phyloP scores from a whole-genome alignment of 2,329 filamentous ascomycete species.

The Chrysoporthe austroafricana region DNA sequence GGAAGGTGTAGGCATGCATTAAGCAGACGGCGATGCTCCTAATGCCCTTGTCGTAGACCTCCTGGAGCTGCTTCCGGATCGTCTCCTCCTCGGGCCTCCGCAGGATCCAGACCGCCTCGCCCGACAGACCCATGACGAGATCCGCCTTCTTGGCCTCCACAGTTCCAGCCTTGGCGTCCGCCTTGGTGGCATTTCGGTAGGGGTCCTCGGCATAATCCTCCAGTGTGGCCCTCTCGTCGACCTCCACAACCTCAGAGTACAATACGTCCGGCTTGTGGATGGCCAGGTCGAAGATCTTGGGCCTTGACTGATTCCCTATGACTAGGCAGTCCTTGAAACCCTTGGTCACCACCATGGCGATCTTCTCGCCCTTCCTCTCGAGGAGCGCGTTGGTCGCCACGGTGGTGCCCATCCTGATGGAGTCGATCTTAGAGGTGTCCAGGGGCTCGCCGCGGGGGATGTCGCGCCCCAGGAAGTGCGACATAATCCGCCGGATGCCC shows the following conservation, averaged over 20 bases:
- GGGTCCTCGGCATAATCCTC: constrained; percentile 94
- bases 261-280: constrained; percentile 87
- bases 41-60: constrained; percentile 71
- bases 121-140: constrained; percentile 72
- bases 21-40: constrained; percentile 85
- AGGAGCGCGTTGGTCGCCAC: constrained; percentile 91
- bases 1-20: constrained; percentile 92
- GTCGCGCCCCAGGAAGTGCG: constrained; percentile 72
- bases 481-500: constrained; percentile 85
- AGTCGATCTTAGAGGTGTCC: constrained; percentile 83
- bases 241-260: constrained; percentile 83
- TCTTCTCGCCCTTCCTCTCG: constrained; percentile 87
- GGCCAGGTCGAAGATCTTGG: constrained; percentile 87
- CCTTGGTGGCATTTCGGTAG: constrained; percentile 58
- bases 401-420: constrained; percentile 94
- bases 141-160: constrained; percentile 52
- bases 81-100: constrained; percentile 60
- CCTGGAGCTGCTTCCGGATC: constrained; percentile 65
- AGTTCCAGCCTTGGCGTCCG: constrained; percentile 56
- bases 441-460: constrained; percentile 80
- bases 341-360: constrained; percentile 83
- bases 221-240: constrained; percentile 87
- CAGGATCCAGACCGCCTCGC: constrained; percentile 74
- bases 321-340: constrained; percentile 86
- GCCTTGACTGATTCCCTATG: constrained; percentile 89